A percentile compares a stretch with the other conserved stretches of the same genome.
Evolutionary conservation across 1,284 basidiomycete genomes (phyloP).

Genomic region (Puccinia novopanici): DNA sequence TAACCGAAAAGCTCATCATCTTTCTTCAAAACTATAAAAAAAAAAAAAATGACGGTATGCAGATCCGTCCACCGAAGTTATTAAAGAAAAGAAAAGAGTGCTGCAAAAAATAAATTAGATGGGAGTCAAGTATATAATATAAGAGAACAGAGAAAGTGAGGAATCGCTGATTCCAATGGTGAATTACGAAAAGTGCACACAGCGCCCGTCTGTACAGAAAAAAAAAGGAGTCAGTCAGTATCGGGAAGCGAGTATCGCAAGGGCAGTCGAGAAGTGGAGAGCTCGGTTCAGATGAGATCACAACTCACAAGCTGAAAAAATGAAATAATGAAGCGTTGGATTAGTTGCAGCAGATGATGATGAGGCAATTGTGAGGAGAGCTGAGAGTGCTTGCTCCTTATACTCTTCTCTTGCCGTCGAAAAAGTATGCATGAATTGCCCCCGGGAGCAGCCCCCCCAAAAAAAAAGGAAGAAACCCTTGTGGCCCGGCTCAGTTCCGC

Average conservation of each 20-base stretch:
- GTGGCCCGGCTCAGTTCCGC: neutral
- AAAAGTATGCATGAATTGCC: too few species aligned
- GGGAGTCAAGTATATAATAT: neutral
- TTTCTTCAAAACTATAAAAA: neutral
- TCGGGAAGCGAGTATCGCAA: neutral
- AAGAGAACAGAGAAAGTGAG: neutral
- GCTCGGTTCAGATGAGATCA: neutral
- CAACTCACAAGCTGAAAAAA: conserved; percentile 2
- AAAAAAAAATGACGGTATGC: neutral
- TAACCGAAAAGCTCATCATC: neutral
- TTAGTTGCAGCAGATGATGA: too few species aligned
- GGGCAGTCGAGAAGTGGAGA: neutral
- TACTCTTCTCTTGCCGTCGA: neutral
- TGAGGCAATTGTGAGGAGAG: neutral
- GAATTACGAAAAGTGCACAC: conserved; percentile 12
- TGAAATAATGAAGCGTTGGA: neutral
- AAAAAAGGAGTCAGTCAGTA: neutral
- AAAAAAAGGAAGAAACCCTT: neutral
- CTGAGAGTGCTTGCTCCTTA: neutral
- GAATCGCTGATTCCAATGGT: conserved; percentile 23
- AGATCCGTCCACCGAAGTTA: neutral
- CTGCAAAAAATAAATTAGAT: neutral
- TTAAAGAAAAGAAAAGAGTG: too few species aligned
- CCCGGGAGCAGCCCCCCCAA: neutral
- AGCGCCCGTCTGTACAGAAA: neutral